Conservation (phyloP, 2,329 filamentous ascomycete species). For the Nothomitra cinnamomea region DNA sequence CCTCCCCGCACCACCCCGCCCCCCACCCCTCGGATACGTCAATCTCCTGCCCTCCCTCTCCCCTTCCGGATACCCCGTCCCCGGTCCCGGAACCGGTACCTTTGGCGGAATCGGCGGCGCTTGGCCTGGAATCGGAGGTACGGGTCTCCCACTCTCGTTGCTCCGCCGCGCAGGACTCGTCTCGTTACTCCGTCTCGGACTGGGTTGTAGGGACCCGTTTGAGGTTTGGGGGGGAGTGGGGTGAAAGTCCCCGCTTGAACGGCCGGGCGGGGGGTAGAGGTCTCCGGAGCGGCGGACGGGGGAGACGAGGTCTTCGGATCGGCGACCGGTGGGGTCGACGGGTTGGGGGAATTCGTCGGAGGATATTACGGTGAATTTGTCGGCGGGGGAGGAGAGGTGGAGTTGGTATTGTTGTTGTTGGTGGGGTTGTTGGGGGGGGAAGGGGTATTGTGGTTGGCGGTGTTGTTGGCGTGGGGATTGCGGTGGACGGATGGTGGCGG, state of each 20-base stretch:
- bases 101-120: no score
- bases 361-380: constrained; percentile 50
- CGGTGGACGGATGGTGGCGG: constrained; percentile 11
- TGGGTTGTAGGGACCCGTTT: no score
- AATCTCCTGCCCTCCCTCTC: no score
- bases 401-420: constrained; percentile 10
- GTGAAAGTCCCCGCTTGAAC: constrained; percentile 7
- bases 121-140: no score
- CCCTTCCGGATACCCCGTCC: no score
- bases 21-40: no score
- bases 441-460: constrained; percentile 9
- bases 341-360: constrained; percentile 39
- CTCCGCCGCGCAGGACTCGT: background rate
- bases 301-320: constrained; percentile 15
- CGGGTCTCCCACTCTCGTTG: background rate
- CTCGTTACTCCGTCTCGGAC: background rate
- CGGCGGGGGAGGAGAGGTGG: constrained; percentile 21
- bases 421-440: constrained; percentile 11
- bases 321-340: constrained; percentile 13
- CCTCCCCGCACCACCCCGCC: background rate
- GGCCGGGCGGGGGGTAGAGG: constrained; percentile 3
- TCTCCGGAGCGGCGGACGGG: constrained; percentile 12
- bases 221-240: background rate
- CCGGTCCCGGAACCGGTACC: no score
- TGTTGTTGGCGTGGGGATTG: constrained; percentile 29